Conservation (phyloP, 352 stramenopile genomes). For the Globisporangium echinulatum region DNA sequence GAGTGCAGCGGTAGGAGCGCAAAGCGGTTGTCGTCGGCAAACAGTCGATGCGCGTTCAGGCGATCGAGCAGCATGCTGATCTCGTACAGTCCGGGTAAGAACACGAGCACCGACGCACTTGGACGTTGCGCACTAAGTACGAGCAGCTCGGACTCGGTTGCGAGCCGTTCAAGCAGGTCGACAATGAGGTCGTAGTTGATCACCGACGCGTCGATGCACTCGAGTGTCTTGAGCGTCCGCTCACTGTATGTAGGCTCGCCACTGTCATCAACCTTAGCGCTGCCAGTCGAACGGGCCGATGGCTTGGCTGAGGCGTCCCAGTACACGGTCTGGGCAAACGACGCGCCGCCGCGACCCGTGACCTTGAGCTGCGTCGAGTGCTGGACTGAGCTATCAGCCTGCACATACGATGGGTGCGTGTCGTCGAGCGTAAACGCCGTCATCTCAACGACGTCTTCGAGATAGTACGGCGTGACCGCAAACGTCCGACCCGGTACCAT, state of each 20-base stretch:
- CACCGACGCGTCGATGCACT: constrained; percentile 82
- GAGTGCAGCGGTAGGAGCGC: constrained; percentile 91
- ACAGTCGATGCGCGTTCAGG: constrained; percentile 46
- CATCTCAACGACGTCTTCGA: constrained; percentile 91
- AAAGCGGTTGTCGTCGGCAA: constrained; percentile 42
- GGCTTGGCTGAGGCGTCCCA: constrained; percentile 40
- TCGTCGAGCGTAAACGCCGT: constrained; percentile 86
- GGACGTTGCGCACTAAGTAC: constrained; percentile 7
- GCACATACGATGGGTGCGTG: constrained; percentile 40
- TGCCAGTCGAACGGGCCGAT: constrained; percentile 9
- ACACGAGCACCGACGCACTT: constrained; percentile 91
- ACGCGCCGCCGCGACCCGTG: constrained; percentile 55
- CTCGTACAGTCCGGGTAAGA: constrained; percentile 93
- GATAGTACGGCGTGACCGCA: constrained; percentile 94
- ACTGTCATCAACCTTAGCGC: background rate
- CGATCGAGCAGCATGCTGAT: constrained; percentile 86
- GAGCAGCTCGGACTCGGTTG: constrained; percentile 43
- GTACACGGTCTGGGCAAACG: constrained; percentile 52
- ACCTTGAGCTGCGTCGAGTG: constrained; percentile 55
- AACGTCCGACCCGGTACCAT: constrained; percentile 93
- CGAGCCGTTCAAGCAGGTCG: constrained; percentile 81
- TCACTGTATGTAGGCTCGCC: constrained; percentile 62
- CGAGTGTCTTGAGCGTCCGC: constrained; percentile 78
- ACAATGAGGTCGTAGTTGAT: constrained; percentile 95
- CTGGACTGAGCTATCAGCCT: constrained; percentile 15